Base-by-base conservation (phyloP, 768 basidiomycete species). In the Pholiota microspora region DNA sequence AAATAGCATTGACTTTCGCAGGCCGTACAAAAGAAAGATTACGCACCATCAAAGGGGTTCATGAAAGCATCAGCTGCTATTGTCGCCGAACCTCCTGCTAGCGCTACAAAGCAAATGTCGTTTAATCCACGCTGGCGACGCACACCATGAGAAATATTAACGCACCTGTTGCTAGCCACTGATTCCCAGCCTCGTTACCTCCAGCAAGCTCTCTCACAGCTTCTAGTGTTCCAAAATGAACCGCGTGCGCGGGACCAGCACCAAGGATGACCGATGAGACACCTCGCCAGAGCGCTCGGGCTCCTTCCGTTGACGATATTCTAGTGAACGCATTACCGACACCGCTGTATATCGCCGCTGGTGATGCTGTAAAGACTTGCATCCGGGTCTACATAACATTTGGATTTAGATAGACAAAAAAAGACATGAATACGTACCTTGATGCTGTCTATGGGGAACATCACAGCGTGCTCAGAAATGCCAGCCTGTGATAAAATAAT, bases 31-130 rank as follows among this genome's bases (percentile, higher is more conserved):
- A 60, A 50, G 36, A 28, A 28, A 42, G 12, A 42, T 42, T 49
- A 70, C 85, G 67, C 69, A 97, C 96, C 96, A 73, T 99, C 97
- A 66, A 99, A 99, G 2, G 97, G 97, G 70, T 98, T 99, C 97
- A 99, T 99, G 51, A 98, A 76, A 2, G 97, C 97, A 74, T 99
- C 97, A 54, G 88, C 90, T 2, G 94, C 90, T 59, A 95, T 90
- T 8, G 97, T 98, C 0, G 96, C 97, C 0, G 88, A 83, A 42
- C 94, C 97, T 57, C 97, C 97, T 27, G 97, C 97, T 27, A 94
- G 63, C 27, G 96, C 97, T 93, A 62, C 32, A 49, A 25, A 54
- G 46, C 16, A 27, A 25, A 57, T 60, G 53, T 42, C 55, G 49
- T 40, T 35, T 49, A 23, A 51, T 31, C 15, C 51, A 29, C 13